Conservation (phyloP, 805 yeast species). For the Kuraishia hungarica region DNA sequence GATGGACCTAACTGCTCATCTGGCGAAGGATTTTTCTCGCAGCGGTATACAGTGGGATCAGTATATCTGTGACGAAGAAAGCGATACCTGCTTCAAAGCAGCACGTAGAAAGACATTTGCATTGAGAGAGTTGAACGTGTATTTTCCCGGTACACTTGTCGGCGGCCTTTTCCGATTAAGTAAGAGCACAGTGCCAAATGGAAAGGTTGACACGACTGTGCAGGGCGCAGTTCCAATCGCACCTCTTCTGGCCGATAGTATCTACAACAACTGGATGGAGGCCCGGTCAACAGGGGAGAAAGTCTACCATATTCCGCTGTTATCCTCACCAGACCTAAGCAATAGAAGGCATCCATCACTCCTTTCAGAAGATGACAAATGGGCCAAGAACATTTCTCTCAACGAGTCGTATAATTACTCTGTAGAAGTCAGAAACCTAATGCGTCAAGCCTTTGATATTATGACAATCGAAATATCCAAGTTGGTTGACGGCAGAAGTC, state of each 20-base stretch:
- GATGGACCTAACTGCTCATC: background rate
- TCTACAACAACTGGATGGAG: background rate
- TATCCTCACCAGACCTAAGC: background rate
- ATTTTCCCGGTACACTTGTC: background rate
- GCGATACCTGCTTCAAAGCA: background rate
- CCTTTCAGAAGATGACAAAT: background rate
- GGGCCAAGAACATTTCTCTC: background rate
- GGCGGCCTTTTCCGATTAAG: background rate
- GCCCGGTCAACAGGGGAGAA: background rate
- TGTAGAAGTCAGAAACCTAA: background rate
- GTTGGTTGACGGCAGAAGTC: background rate
- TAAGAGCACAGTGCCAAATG: background rate
- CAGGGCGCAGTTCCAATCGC: background rate
- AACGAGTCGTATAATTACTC: background rate
- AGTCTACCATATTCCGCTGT: background rate
- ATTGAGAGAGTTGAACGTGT: background rate
- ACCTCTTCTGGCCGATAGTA: background rate
- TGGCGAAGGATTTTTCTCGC: background rate
- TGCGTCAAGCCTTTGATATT: background rate
- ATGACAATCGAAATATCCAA: background rate
- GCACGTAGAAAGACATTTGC: background rate
- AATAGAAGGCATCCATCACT: background rate
- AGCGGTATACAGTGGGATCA: background rate
- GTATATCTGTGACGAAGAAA: background rate
- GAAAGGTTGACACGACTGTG: background rate